A percentile compares a stretch with the other conserved stretches of the same genome.
These are phyloP conservation scores for Penicillium samsonianum DNA, from an alignment of 495 filamentous ascomycete genomes.

Conservation along the genomic window DNA sequence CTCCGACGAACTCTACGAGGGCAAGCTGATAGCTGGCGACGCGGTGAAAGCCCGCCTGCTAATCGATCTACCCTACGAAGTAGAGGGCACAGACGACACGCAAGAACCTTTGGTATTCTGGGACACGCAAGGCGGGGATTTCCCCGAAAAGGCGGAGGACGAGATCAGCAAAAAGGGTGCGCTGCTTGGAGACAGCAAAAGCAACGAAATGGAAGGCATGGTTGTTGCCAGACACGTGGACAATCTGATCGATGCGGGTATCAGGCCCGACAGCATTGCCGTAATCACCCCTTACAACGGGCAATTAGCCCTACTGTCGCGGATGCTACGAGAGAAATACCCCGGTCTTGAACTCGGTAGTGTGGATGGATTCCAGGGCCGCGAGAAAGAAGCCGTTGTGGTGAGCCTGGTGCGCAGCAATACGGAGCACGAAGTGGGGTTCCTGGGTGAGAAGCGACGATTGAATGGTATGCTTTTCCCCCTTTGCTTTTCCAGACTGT, in stretches of 20 bases:
- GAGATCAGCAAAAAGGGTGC: slow-evolving; percentile 52
- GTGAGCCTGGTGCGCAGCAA: slow-evolving; percentile 92
- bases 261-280: slow-evolving; percentile 79
- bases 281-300: slow-evolving; percentile 97
- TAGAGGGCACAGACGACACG: slow-evolving; percentile 84
- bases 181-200: slow-evolving; percentile 81
- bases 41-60: slow-evolving; percentile 73
- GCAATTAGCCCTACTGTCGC: slow-evolving; percentile 77
- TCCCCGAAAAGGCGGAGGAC: slow-evolving; percentile 62
- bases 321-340: slow-evolving; percentile 72
- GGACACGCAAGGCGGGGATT: slow-evolving; percentile 95
- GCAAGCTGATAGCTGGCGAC: slow-evolving; percentile 74
- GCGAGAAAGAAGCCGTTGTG: slow-evolving; percentile 95
- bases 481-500: background rate
- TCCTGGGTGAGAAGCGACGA: slow-evolving; percentile 88
- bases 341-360: slow-evolving; percentile 88
- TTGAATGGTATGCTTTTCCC: slow-evolving; percentile 70
- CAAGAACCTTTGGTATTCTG: slow-evolving; percentile 86
- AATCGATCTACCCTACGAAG: slow-evolving; percentile 73
- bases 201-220: slow-evolving; percentile 87
- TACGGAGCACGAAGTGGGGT: slow-evolving; percentile 81
- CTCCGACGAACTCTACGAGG: slow-evolving; percentile 83
- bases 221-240: slow-evolving; percentile 76
- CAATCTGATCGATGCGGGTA: slow-evolving; percentile 73
- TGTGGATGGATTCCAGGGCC: slow-evolving; percentile 95